Evolutionary conservation across 2,329 filamentous ascomycete genomes (phyloP).

Genomic region (Trichoderma semiorbis): DNA sequence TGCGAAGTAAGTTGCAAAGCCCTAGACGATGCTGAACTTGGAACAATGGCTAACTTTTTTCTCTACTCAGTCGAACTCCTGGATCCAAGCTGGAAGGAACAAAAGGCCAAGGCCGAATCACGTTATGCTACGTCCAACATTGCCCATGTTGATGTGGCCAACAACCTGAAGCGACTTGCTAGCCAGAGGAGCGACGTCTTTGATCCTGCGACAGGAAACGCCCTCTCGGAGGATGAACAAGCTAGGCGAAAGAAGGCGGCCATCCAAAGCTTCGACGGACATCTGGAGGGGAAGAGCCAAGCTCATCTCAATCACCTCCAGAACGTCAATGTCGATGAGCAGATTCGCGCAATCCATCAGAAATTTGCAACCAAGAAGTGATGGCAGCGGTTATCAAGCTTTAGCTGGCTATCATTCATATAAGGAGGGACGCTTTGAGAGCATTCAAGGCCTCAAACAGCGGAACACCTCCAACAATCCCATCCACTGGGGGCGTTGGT

Average conservation of each 20-base stretch:
- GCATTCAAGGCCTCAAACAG: no score
- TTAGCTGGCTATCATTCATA: neutral
- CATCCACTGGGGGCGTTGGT: neutral
- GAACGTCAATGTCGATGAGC: conserved; percentile 77
- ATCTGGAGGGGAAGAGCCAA: conserved; percentile 55
- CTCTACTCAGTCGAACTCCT: conserved; percentile 71
- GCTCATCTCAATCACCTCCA: conserved; percentile 57
- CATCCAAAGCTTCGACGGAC: conserved; percentile 60
- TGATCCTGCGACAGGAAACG: conserved; percentile 66
- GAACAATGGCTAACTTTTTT: neutral
- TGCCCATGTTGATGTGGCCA: conserved; percentile 81
- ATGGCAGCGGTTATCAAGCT: neutral
- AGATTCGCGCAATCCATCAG: conserved; percentile 65
- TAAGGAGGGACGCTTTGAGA: neutral
- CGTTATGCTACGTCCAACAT: conserved; percentile 83
- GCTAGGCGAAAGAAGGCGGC: conserved; percentile 74
- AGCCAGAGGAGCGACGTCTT: conserved; percentile 87
- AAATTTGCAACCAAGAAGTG: conserved; percentile 45
- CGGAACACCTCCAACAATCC: neutral
- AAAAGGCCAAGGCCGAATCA: conserved; percentile 83
- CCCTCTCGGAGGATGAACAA: conserved; percentile 69
- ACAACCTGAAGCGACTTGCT: conserved; percentile 91
- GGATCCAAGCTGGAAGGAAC: conserved; percentile 93
- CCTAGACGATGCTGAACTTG: neutral
- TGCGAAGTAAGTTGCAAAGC: conserved; percentile 64